phyloP scores from a whole-genome alignment of 177 flowering plant species.

The Vitis hybrid region DNA sequence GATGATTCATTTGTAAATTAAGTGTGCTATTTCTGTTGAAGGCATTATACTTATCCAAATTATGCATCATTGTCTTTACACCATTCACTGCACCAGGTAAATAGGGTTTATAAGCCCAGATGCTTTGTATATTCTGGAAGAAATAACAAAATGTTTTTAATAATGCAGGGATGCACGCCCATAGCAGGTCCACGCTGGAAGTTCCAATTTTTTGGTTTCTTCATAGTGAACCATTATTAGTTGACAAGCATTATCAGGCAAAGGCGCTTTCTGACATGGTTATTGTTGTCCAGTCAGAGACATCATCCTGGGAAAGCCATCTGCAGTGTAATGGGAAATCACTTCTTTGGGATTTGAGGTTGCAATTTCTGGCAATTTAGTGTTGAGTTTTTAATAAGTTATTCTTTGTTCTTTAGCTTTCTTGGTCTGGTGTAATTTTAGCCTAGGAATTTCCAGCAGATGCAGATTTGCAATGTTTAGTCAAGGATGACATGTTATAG shows the following conservation, averaged over 20 bases:
- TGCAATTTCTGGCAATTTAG: slow-evolving; percentile 3
- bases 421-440: too few relatives aligned
- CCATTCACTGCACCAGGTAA: not conserved
- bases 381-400: not conserved
- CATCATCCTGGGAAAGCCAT: slow-evolving; percentile 95
- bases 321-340: slow-evolving; percentile 94
- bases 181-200: slow-evolving; percentile 84
- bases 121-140: not conserved
- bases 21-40: not conserved
- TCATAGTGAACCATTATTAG: slow-evolving; percentile 75
- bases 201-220: slow-evolving; percentile 97
- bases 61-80: not conserved
- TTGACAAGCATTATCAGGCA: slow-evolving; percentile 96
- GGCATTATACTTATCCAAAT: not conserved
- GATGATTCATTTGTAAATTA: not conserved
- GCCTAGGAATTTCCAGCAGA: not conserved
- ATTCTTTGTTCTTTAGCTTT: not conserved
- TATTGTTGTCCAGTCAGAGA: slow-evolving; percentile 87
- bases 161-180: slow-evolving; percentile 74
- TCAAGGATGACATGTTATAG: not conserved
- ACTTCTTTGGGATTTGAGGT: slow-evolving; percentile 93
- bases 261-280: slow-evolving; percentile 98
- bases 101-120: not conserved
- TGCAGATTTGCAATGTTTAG: not conserved
- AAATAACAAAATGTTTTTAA: slow-evolving; percentile 3